Evolutionary conservation across 768 basidiomycete species (phyloP), one percentile per base, ranked within the genome.

Genomic region (Holtermanniella nyarrowii): DNA sequence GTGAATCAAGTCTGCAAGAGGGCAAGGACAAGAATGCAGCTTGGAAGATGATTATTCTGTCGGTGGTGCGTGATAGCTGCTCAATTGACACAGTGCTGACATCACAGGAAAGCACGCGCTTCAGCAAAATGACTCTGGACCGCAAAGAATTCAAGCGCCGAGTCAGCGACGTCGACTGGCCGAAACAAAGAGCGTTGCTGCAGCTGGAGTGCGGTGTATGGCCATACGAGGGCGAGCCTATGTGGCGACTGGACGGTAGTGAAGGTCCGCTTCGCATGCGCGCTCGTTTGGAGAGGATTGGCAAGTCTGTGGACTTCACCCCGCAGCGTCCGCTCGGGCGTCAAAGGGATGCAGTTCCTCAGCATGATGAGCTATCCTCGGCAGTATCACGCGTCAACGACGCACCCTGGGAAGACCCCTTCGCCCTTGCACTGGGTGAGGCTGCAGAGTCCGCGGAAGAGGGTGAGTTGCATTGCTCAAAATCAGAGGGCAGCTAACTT

Each of bases 231-330:
- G 75, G 74, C 39, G 72, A 63, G 2, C 72, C 74, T 21, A 59
- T 77, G 11, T 93, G 90, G 90, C 75, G 83, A 26, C 71, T 93
- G 42, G 90, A 93, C 56, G 89, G 91, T 61, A 90, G 88, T 1
- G 90, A 95, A 62, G 90, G 89, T 0, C 89, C 88, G 1, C 78
- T 86, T 60, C 80, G 89, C 44, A 84, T 86, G 48, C 76, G 89
- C 88, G 57, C 60, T 23, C 66, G 62, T 21, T 53, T 63, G 24
- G 64, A 66, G 48, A 49, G 62, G 22, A 48, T 59, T 50, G 52
- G 47, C 42, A 54, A 57, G 27, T 43, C 54, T 1, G 44, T 56
- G 23, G 56, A 62, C 37, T 52, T 57, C 46, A 55, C 55, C 24
- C 23, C 52, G 3, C 40, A 48, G 5, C 44, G 62, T 26, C 58